Percentiles rank a stretch among this genome's conserved stretches.
Conservation (phyloP, 768 basidiomycete genomes). For the Mycena rebaudengoi region DNA sequence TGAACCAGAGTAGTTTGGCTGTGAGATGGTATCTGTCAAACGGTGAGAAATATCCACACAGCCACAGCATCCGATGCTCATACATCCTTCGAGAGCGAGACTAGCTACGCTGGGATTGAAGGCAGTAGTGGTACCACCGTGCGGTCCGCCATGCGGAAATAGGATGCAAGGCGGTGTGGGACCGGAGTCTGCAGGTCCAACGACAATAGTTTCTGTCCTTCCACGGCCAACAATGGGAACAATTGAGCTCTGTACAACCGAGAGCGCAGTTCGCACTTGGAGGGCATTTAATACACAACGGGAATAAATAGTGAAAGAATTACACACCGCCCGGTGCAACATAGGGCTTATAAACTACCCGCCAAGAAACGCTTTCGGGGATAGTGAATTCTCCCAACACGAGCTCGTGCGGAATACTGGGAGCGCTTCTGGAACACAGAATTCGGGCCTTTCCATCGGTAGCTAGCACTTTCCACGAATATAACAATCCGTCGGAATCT, state of each 20-base stretch:
- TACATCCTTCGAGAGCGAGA: slow-evolving; percentile 69
- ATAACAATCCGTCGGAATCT: slow-evolving; percentile 39
- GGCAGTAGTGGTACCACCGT: slow-evolving; percentile 53
- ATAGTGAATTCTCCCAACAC: slow-evolving; percentile 52
- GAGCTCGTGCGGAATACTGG: slow-evolving; percentile 55
- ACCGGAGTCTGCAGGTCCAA: slow-evolving; percentile 42
- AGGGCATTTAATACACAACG: background rate
- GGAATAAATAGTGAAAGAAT: background rate
- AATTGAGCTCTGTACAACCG: slow-evolving; percentile 49
- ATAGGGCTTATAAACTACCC: slow-evolving; percentile 51
- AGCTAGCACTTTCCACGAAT: slow-evolving; percentile 63
- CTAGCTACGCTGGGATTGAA: slow-evolving; percentile 55
- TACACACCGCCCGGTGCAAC: slow-evolving; percentile 52
- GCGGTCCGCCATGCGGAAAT: slow-evolving; percentile 71
- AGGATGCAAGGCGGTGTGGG: slow-evolving; percentile 56
- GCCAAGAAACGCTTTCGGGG: slow-evolving; percentile 40
- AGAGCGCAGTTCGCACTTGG: slow-evolving; percentile 54
- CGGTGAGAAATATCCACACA: slow-evolving; percentile 16
- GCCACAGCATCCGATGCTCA: too few species aligned
- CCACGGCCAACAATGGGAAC: slow-evolving; percentile 58
- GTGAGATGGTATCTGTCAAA: slow-evolving; percentile 61
- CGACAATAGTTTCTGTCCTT: slow-evolving; percentile 64
- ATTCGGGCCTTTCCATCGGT: slow-evolving; percentile 53
- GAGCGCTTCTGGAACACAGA: slow-evolving; percentile 60
- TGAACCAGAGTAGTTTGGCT: slow-evolving; percentile 76